Evolutionary conservation across 163 green algal species (phyloP), one percentile per base, ranked within the genome.

Genomic region (Chlorella variabilis): DNA sequence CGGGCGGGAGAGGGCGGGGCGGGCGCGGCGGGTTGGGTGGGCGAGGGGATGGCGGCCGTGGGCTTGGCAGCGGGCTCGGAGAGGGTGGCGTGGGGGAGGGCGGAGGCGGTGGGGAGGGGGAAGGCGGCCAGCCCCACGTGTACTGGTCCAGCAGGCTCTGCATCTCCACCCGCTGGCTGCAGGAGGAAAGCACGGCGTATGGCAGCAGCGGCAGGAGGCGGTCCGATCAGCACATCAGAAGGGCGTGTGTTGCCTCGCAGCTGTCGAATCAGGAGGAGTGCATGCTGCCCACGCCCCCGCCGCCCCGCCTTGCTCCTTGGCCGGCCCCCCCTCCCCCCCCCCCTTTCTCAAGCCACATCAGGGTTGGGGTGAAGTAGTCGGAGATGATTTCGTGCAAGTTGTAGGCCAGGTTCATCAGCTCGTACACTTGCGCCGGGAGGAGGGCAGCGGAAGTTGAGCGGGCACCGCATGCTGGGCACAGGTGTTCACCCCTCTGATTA

Each of bases 311-410:
- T 54, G 15, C n/a, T n/a, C n/a, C n/a, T n/a, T n/a, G n/a, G n/a
- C n/a, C n/a, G n/a, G n/a, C n/a, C n/a, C n/a, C n/a, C n/a, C n/a
- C n/a, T n/a, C n/a, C n/a, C n/a, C n/a, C n/a, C n/a, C n/a, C n/a
- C n/a, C n/a, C n/a, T n/a, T 38, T 73, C 38, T 54, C 38, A 54
- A 73, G 56, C 65, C 65, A 73, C 65, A 73, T 9, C 36, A 73
- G 65, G 7, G 65, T 21, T 11, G 25, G 38, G 23, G 65, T 38
- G 13, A 51, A 56, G 65, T 56, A 73, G 65, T 73, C 65, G 23
- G 65, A 49, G 23, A 73, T 58, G 38, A 73, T 73, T 54, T 73
- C 65, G 65, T 73, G 65, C 20, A 56, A 21, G 65, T 17, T 56
- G 8, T 34, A 73, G 2, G 65, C 65, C 65, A 73, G 20, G 25